These are phyloP conservation scores for Fusarium sp. DNA, from an alignment of 2,329 filamentous ascomycete genomes.

Conservation along the genomic window DNA sequence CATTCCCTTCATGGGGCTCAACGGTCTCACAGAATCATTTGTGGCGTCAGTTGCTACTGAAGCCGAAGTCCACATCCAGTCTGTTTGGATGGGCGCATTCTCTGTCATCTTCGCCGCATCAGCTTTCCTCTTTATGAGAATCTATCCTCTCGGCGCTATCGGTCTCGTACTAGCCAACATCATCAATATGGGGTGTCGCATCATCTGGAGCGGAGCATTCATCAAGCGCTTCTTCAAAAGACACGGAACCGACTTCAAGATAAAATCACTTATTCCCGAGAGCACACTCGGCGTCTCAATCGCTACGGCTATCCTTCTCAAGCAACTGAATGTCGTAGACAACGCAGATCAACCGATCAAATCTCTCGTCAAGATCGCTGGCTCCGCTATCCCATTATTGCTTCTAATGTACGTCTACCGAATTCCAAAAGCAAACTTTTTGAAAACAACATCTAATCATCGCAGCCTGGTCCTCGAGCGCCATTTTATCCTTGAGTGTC, in stretches of 20 bases:
- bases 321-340: constrained; percentile 39
- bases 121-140: constrained; percentile 78
- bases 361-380: constrained; percentile 58
- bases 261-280: constrained; percentile 43
- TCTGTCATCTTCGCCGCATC: constrained; percentile 78
- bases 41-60: constrained; percentile 86
- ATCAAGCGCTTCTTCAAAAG: constrained; percentile 70
- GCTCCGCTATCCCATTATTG: constrained; percentile 62
- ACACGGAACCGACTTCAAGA: constrained; percentile 50
- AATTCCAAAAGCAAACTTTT: constrained; percentile 23
- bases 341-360: constrained; percentile 42
- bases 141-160: constrained; percentile 75
- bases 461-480: constrained; percentile 64
- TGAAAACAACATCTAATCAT: constrained; percentile 40
- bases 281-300: constrained; percentile 42
- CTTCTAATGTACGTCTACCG: constrained; percentile 66
- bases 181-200: constrained; percentile 89
- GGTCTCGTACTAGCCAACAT: constrained; percentile 89
- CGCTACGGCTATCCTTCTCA: constrained; percentile 42
- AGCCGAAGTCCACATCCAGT: constrained; percentile 79
- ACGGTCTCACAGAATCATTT: constrained; percentile 92
- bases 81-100: constrained; percentile 84
- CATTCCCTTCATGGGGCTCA: constrained; percentile 90
- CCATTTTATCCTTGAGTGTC: constrained; percentile 61
- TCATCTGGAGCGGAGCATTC: constrained; percentile 81